Conservation (phyloP, 2,329 filamentous ascomycete species). For the Rhinocladiella mackenziei region DNA sequence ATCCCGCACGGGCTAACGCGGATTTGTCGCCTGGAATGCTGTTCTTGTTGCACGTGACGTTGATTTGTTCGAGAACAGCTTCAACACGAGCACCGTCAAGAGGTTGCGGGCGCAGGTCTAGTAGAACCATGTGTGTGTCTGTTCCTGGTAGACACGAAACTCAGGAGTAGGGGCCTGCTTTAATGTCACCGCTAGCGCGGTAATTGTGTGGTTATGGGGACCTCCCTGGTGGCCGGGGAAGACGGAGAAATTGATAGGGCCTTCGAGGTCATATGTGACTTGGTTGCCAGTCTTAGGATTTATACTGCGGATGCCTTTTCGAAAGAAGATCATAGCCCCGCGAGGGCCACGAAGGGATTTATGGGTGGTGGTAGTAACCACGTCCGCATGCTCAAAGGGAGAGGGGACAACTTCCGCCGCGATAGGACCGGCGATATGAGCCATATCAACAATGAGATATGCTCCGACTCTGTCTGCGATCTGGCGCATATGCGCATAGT, state of each 20-base stretch:
- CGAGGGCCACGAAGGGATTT: constrained; percentile 97
- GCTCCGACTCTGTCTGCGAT: constrained; percentile 91
- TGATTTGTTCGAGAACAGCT: constrained; percentile 83
- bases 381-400: constrained; percentile 86
- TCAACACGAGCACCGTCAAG: constrained; percentile 92
- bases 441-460: constrained; percentile 96
- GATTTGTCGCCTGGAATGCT: constrained; percentile 94
- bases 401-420: constrained; percentile 89
- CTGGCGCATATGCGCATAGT: constrained; percentile 93
- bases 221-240: constrained; percentile 99
- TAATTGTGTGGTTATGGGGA: constrained; percentile 99
- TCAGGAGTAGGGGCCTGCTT: constrained; percentile 88
- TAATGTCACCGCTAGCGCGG: constrained; percentile 86
- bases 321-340: constrained; percentile 99
- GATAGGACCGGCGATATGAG: constrained; percentile 94
- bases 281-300: constrained; percentile 89
- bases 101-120: constrained; percentile 82
- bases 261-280: constrained; percentile 86
- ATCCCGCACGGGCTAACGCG: constrained; percentile 90
- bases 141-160: constrained; percentile 91
- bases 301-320: constrained; percentile 86
- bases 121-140: constrained; percentile 93
- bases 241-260: constrained; percentile 96
- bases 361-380: constrained; percentile 98
- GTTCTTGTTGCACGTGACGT: constrained; percentile 97